Evolutionary conservation across 768 basidiomycete species (phyloP).

Genomic region (Termitomyces sp.): DNA sequence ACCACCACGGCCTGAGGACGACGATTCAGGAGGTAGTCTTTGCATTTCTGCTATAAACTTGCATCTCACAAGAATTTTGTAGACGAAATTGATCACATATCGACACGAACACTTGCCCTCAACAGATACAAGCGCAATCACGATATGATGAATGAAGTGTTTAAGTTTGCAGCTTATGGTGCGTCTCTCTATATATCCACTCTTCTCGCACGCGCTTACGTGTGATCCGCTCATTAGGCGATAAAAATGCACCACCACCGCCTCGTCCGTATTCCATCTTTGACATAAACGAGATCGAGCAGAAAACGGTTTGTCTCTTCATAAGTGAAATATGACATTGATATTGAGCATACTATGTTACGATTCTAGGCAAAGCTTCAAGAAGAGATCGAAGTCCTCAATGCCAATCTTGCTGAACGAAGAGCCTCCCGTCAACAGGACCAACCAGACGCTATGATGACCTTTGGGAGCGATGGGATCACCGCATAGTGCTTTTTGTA

Average conservation of each 20-base stretch:
- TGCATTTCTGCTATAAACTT: no score
- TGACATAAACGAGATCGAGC: slow-evolving; percentile 49
- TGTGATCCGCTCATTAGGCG: slow-evolving; percentile 25
- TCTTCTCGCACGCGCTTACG: neutral
- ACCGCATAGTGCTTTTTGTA: neutral
- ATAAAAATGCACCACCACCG: slow-evolving; percentile 33
- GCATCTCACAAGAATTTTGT: neutral
- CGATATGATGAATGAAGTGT: slow-evolving; percentile 81
- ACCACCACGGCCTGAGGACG: slow-evolving; percentile 40
- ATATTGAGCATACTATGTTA: neutral
- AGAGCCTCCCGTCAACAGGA: slow-evolving; percentile 21
- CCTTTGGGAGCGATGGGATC: slow-evolving; percentile 6
- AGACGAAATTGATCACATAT: slow-evolving; percentile 69
- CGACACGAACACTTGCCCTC: slow-evolving; percentile 65
- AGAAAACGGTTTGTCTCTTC: slow-evolving; percentile 42
- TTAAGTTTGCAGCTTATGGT: slow-evolving; percentile 69
- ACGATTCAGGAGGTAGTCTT: slow-evolving; percentile 57
- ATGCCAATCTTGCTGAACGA: slow-evolving; percentile 43
- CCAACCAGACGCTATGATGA: slow-evolving; percentile 5
- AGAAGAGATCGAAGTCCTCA: slow-evolving; percentile 52
- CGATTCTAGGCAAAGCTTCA: slow-evolving; percentile 45
- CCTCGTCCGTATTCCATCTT: slow-evolving; percentile 56
- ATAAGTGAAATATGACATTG: neutral
- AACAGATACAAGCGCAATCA: slow-evolving; percentile 77
- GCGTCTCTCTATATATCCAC: slow-evolving; percentile 2